These are phyloP conservation scores for Talaromyces trachyspermus DNA, from an alignment of 495 filamentous ascomycete species.

Conservation along the genomic window DNA sequence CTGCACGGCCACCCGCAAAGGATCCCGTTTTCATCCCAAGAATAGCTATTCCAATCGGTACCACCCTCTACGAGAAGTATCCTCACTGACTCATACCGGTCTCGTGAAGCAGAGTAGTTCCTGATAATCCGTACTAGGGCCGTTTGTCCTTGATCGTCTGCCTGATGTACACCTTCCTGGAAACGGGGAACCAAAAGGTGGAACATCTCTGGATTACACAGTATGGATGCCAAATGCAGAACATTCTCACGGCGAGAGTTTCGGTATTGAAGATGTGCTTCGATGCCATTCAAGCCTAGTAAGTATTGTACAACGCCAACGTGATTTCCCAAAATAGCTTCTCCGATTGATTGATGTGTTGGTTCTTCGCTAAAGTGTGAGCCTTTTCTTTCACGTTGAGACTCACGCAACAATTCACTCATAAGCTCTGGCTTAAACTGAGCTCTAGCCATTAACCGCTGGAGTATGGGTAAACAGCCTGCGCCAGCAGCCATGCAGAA, in stretches of 20 bases:
- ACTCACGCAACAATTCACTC: conserved; percentile 2
- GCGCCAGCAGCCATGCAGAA: conserved; percentile 7
- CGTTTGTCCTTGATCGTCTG: conserved; percentile 15
- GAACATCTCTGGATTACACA: conserved; percentile 20
- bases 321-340: conserved; percentile 9
- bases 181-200: conserved; percentile 16
- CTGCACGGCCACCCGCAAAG: conserved; percentile 12
- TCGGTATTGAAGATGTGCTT: conserved; percentile 16
- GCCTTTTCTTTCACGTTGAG: background rate
- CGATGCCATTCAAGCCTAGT: conserved; percentile 8
- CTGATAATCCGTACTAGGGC: conserved; percentile 13
- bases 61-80: conserved; percentile 13
- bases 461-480: conserved; percentile 6
- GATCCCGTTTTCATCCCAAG: conserved; percentile 8
- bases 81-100: conserved; percentile 15
- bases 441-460: background rate
- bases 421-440: background rate
- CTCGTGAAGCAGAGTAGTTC: conserved; percentile 7
- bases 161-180: conserved; percentile 13
- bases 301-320: conserved; percentile 16
- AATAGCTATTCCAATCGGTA: conserved; percentile 6
- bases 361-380: background rate
- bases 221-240: conserved; percentile 18
- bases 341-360: conserved; percentile 6
- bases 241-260: conserved; percentile 19